Conservation (phyloP, 176 grass and related monocot genomes). For the Hyparrhenia diplandra region DNA sequence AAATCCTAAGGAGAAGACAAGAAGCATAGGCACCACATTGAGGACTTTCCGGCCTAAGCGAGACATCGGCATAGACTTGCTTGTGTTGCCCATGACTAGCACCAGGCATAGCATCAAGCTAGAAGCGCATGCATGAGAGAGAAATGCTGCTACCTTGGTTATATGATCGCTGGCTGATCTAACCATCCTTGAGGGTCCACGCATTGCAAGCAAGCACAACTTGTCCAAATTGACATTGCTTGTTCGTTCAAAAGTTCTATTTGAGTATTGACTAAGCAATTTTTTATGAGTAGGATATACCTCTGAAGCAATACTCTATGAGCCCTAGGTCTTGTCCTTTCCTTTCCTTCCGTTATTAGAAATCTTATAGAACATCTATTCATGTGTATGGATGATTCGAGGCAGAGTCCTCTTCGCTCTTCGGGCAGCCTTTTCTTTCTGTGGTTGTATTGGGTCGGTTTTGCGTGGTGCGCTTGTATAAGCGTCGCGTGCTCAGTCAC, state of each 20-base stretch:
- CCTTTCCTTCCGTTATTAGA: not conserved
- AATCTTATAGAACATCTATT: not conserved
- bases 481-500: no score
- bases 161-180: not conserved
- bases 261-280: not conserved
- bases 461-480: no score
- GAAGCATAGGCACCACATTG: not conserved
- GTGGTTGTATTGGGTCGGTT: no score
- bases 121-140: not conserved
- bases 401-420: no score
- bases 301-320: not conserved
- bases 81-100: not conserved
- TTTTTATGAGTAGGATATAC: not conserved
- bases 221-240: slow-evolving; percentile 2
- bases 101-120: not conserved
- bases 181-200: not conserved
- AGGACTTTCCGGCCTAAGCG: not conserved
- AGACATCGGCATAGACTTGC: not conserved
- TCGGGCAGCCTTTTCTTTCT: no score
- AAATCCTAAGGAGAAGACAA: slow-evolving; percentile 33
- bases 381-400: not conserved
- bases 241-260: not conserved
- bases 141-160: not conserved
- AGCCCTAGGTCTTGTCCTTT: not conserved
- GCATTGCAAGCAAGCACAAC: not conserved